Base-by-base conservation (phyloP, 2,329 filamentous ascomycete species). In the Aspergillus piperis region DNA sequence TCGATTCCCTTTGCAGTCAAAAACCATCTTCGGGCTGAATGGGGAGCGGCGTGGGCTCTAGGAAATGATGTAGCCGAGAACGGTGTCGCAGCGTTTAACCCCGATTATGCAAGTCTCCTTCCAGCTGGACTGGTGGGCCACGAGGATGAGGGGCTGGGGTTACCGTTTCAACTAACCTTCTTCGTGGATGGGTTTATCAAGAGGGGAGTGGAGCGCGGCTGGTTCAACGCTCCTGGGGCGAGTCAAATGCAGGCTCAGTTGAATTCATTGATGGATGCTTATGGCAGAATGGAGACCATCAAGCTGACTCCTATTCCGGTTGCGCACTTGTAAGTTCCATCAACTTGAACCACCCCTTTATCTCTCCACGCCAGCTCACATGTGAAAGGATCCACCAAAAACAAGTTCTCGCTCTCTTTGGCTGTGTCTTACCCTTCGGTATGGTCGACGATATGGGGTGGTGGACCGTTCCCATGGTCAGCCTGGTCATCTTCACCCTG, bases 221-320 rank as follows among this genome's bases (percentile, higher is more conserved):
- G 85, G 84, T 86, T 86, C 68, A 80, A 85, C 66, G 83, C 83
- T 0, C 86, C 86, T 1, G 82, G 85, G 21, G 84, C 85, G 0
- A 81, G 79, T 48, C 81, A 85, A 60, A 80, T 89, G 77, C 83
- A 83, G 11, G 80, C 80, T 1, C 83, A 88, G 64, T 69, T 88
- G 23, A 86, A 86, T 68, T 72, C 73, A 0, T 71, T 88, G 17
- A 80, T 83, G 15, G 81, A 85, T 61, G 84, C 85, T 0, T 88
- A 86, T 70, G 85, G 85, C 2, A 80, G 75, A 57, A 87, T 88
- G 85, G 86, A 89, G 73, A 88, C 86, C 0, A 88, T 89, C 44
- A 81, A 85, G 60, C 73, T 84, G n/a, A 88, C 86, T 0, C 85
- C 86, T 0, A 82, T 88, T 19, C 86, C 86, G 1, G 82, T 89